Percentiles rank a stretch among this genome's conserved stretches.
These are phyloP conservation scores for Teratosphaeria epicoccoides DNA, from an alignment of 2,329 filamentous ascomycete species.

Conservation along the genomic window DNA sequence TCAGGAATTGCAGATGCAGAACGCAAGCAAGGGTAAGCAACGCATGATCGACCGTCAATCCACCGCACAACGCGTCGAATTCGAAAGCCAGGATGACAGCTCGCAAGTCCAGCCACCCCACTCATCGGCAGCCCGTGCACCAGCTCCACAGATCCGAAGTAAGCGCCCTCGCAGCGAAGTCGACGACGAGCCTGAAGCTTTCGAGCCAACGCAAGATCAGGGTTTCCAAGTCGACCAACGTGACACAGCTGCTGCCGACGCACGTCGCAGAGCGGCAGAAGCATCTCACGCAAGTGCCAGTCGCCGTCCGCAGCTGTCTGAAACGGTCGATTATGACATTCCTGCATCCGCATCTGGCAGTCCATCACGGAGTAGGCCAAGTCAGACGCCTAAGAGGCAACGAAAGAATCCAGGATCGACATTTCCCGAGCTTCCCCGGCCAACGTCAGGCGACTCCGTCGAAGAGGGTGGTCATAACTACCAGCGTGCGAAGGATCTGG, in stretches of 20 bases:
- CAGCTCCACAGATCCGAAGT: conserved; percentile 2
- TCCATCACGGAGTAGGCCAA: neutral
- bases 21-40: conserved; percentile 6
- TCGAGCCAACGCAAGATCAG: conserved; percentile 29
- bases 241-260: conserved; percentile 17
- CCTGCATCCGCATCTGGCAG: conserved; percentile 1
- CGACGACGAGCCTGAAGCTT: conserved; percentile 22
- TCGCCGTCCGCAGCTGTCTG: neutral
- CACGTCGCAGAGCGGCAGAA: conserved; percentile 22
- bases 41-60: conserved; percentile 30
- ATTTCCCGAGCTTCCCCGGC: conserved; percentile 13
- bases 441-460: conserved; percentile 3
- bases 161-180: conserved; percentile 19
- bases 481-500: conserved; percentile 13
- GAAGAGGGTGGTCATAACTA: conserved; percentile 4
- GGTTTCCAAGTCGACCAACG: conserved; percentile 35
- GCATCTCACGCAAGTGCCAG: neutral
- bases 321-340: neutral
- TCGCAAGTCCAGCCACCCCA: neutral
- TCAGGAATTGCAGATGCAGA: conserved; percentile 3
- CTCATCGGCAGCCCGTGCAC: conserved; percentile 7
- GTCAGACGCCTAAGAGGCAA: conserved; percentile 12
- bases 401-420: conserved; percentile 24
- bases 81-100: conserved; percentile 20
- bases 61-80: conserved; percentile 29